Evolutionary conservation across 2,329 filamentous ascomycete genomes (phyloP).

Genomic region (Xylariaceae sp.): DNA sequence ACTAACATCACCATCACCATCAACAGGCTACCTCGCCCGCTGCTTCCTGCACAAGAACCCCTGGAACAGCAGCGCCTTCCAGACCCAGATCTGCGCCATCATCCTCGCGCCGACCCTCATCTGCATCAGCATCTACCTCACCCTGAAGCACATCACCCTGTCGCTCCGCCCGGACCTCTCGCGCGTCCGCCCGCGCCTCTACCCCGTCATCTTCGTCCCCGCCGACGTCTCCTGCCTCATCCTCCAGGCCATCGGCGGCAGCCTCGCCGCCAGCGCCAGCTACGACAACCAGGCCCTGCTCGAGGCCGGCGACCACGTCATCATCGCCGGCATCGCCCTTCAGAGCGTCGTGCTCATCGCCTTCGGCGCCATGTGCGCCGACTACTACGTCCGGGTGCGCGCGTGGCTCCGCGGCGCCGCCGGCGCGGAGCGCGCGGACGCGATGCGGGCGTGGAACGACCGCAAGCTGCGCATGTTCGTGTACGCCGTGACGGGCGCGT

Average conservation of each 20-base stretch:
- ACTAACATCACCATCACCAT: slow-evolving; percentile 1
- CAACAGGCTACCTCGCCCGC: slow-evolving; percentile 49
- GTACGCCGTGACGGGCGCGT: slow-evolving; percentile 42
- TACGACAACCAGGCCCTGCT: slow-evolving; percentile 35
- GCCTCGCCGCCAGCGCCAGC: slow-evolving; percentile 47
- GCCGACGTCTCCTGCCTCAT: slow-evolving; percentile 55
- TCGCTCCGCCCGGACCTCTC: slow-evolving; percentile 45
- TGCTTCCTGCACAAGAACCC: slow-evolving; percentile 48
- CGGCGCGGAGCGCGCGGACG: slow-evolving; percentile 19
- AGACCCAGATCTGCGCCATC: slow-evolving; percentile 56
- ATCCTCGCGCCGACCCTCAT: slow-evolving; percentile 57
- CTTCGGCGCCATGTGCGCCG: slow-evolving; percentile 40
- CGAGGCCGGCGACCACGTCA: slow-evolving; percentile 43
- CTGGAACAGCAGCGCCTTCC: slow-evolving; percentile 50
- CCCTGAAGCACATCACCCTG: slow-evolving; percentile 55
- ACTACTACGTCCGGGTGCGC: slow-evolving; percentile 41
- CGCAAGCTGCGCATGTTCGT: slow-evolving; percentile 27
- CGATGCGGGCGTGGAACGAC: slow-evolving; percentile 16
- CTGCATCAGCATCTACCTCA: slow-evolving; percentile 61
- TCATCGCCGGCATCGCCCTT: slow-evolving; percentile 50
- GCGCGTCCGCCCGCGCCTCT: slow-evolving; percentile 46
- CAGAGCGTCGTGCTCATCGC: slow-evolving; percentile 46
- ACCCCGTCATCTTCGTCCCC: slow-evolving; percentile 55
- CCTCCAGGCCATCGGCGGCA: slow-evolving; percentile 55
- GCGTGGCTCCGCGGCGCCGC: slow-evolving; percentile 32